phyloP scores from a whole-genome alignment of 768 basidiomycete genomes.

The Boletus pseudo-olivaceus region DNA sequence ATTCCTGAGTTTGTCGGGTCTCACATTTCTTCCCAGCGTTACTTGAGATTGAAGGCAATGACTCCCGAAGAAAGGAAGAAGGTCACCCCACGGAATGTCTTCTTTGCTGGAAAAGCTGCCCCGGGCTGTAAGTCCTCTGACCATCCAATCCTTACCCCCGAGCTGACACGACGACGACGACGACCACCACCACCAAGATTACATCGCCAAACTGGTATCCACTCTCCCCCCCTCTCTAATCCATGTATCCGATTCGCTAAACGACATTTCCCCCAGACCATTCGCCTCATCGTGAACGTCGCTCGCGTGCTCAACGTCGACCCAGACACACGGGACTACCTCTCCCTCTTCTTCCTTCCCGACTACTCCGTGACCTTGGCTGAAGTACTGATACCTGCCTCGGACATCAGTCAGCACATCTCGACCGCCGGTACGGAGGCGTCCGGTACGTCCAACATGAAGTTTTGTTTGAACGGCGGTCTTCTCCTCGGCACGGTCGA shows the following conservation, averaged over 20 bases:
- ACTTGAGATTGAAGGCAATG: constrained; percentile 78
- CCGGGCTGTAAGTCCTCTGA: constrained; percentile 65
- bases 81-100: constrained; percentile 81
- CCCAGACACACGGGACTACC: constrained; percentile 81
- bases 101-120: constrained; percentile 97
- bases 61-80: constrained; percentile 75
- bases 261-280: constrained; percentile 49
- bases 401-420: constrained; percentile 95
- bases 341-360: constrained; percentile 91
- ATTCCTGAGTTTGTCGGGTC: background rate
- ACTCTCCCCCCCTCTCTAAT: background rate
- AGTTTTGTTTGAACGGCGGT: constrained; percentile 89
- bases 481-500: constrained; percentile 88
- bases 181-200: constrained; percentile 62
- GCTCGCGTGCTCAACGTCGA: constrained; percentile 67
- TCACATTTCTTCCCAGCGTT: constrained; percentile 50
- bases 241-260: background rate
- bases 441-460: constrained; percentile 80
- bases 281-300: constrained; percentile 91
- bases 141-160: background rate
- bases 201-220: constrained; percentile 82
- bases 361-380: constrained; percentile 89
- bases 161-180: constrained; percentile 7
- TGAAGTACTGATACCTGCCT: constrained; percentile 85
- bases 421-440: constrained; percentile 96